Conservation (phyloP, 2,329 filamentous ascomycete genomes). For the Mycosphaerelloides madeirae region DNA sequence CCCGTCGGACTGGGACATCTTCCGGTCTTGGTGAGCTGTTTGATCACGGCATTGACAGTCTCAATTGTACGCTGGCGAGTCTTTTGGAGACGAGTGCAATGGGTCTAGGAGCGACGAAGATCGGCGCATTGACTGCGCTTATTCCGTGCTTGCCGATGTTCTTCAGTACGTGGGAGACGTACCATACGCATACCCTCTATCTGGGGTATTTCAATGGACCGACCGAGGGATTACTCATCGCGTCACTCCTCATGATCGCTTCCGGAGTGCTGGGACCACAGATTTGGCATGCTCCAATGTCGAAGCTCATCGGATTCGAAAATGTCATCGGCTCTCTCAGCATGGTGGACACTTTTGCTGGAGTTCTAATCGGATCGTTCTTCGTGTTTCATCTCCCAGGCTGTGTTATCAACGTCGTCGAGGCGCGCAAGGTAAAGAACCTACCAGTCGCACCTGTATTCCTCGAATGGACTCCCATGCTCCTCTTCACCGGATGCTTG, state of each 20-base stretch:
- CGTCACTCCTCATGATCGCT: conserved; percentile 76
- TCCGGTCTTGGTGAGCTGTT: conserved; percentile 94
- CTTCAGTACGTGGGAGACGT: conserved; percentile 99
- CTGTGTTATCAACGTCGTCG: conserved; percentile 80
- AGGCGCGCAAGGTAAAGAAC: conserved; percentile 65
- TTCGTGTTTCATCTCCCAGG: conserved; percentile 69
- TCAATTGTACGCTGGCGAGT: conserved; percentile 93
- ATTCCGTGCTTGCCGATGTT: conserved; percentile 96
- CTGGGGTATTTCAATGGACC: conserved; percentile 95
- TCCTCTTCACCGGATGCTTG: conserved; percentile 70
- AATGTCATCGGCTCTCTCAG: conserved; percentile 64
- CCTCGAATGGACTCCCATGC: conserved; percentile 89
- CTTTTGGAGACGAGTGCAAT: conserved; percentile 89
- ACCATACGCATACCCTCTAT: conserved; percentile 95
- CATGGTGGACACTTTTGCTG: conserved; percentile 86
- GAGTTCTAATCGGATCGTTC: conserved; percentile 46
- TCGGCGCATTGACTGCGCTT: conserved; percentile 86
- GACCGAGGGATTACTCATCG: conserved; percentile 89
- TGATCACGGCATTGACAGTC: conserved; percentile 95
- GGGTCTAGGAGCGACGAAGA: conserved; percentile 76
- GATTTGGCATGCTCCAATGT: conserved; percentile 76
- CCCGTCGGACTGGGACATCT: conserved; percentile 86
- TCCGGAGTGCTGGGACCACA: conserved; percentile 84
- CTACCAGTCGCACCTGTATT: conserved; percentile 78
- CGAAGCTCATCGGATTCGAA: conserved; percentile 60